Evolutionary conservation across 2,329 filamentous ascomycete genomes (phyloP), one percentile per base, ranked within the genome.

Genomic region (Mycosphaerella sp.): DNA sequence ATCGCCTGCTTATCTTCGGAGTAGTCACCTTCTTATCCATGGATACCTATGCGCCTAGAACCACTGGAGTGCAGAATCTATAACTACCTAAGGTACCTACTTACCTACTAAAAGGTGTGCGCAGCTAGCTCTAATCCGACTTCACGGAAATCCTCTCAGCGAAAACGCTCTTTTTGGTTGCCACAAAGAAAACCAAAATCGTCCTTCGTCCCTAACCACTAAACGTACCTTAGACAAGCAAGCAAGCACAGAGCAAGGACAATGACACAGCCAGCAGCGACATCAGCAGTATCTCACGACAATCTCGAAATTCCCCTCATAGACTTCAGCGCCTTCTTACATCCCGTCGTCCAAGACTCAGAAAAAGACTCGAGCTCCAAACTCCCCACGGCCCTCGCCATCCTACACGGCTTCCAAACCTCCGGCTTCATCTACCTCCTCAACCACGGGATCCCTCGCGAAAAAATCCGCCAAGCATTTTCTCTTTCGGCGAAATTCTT

Each of bases 391-490:
- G 90, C 89, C 21, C 72, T 82, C 50, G 81, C 85, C 40, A 84
- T 95, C 62, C 82, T 92, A 10, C 68, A 82, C 50, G 90, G 88
- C 41, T 95, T 96, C 74, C 86, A 90, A 64, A 85, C 80, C 1
- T 87, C 90, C 2, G 91, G 91, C 54, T 95, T 96, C 76, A 81
- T 96, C 59, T 95, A 95, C 72, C 81, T 95, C 39, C 84, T 84
- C 63, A 87, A 92, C 70, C 84, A 92, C 61, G 81, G 86, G 40
- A 85, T 95, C 56, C 72, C 83, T 0, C 65, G 79, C 3, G 73
- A 79, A 7, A 55, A 58, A 38, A 55, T 68, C 12, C 34, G 57
- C 6, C 54, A 51, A 8, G 61, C 66, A 12, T 67, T 69, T 42
- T 55, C 55, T 12, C 57, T 66, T 53, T 90, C 86, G 4, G 82